Base-by-base conservation (phyloP, 352 stramenopile genomes). In the Phytophthora colocasiae region DNA sequence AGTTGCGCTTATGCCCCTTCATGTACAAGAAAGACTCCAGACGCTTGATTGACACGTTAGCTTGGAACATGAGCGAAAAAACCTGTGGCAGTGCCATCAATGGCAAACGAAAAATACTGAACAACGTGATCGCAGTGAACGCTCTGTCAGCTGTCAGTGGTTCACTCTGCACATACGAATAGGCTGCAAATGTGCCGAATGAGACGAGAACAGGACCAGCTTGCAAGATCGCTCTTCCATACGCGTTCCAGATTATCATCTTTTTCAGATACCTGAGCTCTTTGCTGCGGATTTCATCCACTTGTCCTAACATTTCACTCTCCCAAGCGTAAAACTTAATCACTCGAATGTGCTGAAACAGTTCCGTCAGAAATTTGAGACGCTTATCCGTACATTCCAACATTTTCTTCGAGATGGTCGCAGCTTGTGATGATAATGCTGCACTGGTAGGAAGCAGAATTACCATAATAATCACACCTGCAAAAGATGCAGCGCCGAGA, bases 91-190 rank as follows among this genome's bases (percentile, higher is more conserved):
- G 67, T 64, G 96, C 96, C 63, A 96, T 95, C 3, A 99, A 78
- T 7, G 98, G 97, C 58, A 99, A 91, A 5, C 97, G 83, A 24
- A 99, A 89, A 51, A 99, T 94, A 56, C 98, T 97, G 70, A 99
- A 99, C 14, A 99, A 69, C 12, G 95, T 90, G 49, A 99, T 85
- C 2, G 95, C 89, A 4, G 97, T 99, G 63, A 99, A 97, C 19
- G 97, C 97, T 29, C 77, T 87, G 15, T 96, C 86, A 0, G 55
- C 96, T 67, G 69, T 98, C 78, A 77, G 98, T 17, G 78, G 69
- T 26, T 77, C 61, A 3, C 65, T 60, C 22, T 81, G 56, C 47
- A 89, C 46, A 48, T 77, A 85, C 15, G 81, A 75, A 64, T 84
- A 90, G 22, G 83, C 73, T 6, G 79, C 77, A 69, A 95, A 93